Evolutionary conservation across 2,329 filamentous ascomycete genomes (phyloP).

Genomic region (Beauveria scarabaeidicola): DNA sequence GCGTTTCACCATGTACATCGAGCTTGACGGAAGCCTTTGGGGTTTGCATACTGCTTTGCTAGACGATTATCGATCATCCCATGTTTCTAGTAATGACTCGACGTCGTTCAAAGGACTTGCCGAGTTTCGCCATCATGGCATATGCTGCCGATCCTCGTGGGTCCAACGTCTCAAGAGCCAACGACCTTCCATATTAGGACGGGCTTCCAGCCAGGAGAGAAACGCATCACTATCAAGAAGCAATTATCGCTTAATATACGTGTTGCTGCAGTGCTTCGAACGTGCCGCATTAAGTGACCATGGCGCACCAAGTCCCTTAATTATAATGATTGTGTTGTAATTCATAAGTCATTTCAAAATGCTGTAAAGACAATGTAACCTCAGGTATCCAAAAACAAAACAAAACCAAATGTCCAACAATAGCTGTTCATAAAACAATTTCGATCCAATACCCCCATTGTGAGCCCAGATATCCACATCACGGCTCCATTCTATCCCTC

Average conservation of each 20-base stretch:
- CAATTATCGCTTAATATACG: neutral
- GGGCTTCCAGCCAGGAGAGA: no score
- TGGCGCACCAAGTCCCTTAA: no score
- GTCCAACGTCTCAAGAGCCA: neutral
- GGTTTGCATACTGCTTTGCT: no score
- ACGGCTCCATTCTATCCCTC: constrained; percentile 16
- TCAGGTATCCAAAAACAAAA: neutral
- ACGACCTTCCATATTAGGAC: neutral
- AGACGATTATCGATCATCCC: no score
- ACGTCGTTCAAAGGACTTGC: no score
- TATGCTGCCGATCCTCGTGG: neutral
- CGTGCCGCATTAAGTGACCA: no score
- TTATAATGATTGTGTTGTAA: neutral
- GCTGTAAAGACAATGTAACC: neutral
- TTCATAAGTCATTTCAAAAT: constrained; percentile 7
- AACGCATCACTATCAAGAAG: no score
- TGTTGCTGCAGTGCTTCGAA: neutral
- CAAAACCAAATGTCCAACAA: neutral
- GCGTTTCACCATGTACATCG: no score
- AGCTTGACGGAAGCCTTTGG: no score
- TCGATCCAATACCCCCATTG: neutral
- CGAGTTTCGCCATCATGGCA: neutral
- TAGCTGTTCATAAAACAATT: neutral
- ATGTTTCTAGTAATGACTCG: no score
- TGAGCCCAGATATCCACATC: neutral